Percentiles rank a stretch among this genome's conserved stretches.
phyloP scores from a whole-genome alignment of 2,329 filamentous ascomycete genomes.

The Dothideomycetes sp. region DNA sequence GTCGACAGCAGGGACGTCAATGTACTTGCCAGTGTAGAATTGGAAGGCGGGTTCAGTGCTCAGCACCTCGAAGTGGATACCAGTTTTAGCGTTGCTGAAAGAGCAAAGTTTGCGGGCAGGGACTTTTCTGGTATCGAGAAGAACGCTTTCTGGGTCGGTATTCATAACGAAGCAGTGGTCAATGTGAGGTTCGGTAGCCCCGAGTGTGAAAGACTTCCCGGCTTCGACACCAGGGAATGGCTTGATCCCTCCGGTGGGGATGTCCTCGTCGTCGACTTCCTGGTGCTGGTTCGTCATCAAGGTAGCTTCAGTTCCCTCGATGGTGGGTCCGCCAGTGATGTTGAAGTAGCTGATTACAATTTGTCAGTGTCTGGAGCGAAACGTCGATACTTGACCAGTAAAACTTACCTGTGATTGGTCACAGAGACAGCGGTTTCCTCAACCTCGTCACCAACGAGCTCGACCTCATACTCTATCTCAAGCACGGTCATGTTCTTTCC shows the following conservation, averaged over 20 bases:
- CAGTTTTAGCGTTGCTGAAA: conserved; percentile 64
- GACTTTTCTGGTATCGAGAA: conserved; percentile 42
- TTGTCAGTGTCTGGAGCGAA: background rate
- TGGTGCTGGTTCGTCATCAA: conserved; percentile 57
- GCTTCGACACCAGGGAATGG: conserved; percentile 57
- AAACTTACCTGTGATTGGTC: conserved; percentile 73
- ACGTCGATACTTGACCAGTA: background rate
- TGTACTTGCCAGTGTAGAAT: conserved; percentile 86
- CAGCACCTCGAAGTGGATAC: conserved; percentile 73
- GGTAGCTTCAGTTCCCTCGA: conserved; percentile 53
- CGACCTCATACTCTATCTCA: conserved; percentile 81
- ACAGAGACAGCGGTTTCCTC: conserved; percentile 89
- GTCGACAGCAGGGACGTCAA: conserved; percentile 57
- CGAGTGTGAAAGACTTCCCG: conserved; percentile 61
- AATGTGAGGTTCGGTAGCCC: conserved; percentile 61
- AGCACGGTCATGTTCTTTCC: conserved; percentile 61
- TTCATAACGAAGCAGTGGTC: conserved; percentile 87
- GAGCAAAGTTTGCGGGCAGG: conserved; percentile 60
- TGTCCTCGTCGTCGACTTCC: conserved; percentile 61
- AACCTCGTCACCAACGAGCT: conserved; percentile 60
- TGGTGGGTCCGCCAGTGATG: conserved; percentile 50
- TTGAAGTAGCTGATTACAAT: conserved; percentile 52
- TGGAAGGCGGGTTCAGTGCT: conserved; percentile 96
- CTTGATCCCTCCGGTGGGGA: conserved; percentile 61
- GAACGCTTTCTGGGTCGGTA: conserved; percentile 44